Base-by-base conservation (phyloP, 2,329 filamentous ascomycete species). In the Dendrostoma leiphaemia region DNA sequence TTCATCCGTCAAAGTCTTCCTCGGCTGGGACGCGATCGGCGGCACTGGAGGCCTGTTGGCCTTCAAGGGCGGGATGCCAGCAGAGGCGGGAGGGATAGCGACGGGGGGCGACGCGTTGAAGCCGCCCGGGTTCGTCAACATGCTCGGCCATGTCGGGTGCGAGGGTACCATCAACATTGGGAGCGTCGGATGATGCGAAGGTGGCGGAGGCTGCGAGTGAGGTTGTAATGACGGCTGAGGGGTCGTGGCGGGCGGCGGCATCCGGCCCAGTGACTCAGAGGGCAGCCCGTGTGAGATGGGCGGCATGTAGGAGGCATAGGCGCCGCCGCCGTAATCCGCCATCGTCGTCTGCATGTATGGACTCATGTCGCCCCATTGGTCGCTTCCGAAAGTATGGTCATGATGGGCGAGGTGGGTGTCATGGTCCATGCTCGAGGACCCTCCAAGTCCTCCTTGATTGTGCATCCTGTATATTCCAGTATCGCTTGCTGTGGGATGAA, bases 1-100 rank as follows among this genome's bases (percentile, higher is more conserved):
- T 55, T 90, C 87, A 66, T 96, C 90, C 7, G 91, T 97, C 63
- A 99, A 77, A 1, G 93, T 97, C 72, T 91, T 91, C 62, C 91
- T 81, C 4, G 90, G 89, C 45, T 88, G 89, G 45, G 86, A 75
- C 56, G 75, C 73, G 68, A 82, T 69, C 56, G 77, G 72, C 63
- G 78, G 67, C 46, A 76, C 67, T 12, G 46, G 9, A 17, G 52
- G 48, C 58, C 78, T 79, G 17, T 74, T 66, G 32, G 74, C 72
- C 57, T 78, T 73, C 34, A 79, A 74, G 35, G 80, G 79, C 55
- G 80, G 75, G 17, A 80, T 74, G 19, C 69, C 67, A 53, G 74
- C 71, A 13, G 80, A 74, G 29, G 79, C 75, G 6, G 82, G 76
- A n/a, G 85, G 80, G 54, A 89, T 78, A 35, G 83, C 73, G 48